Evolutionary conservation across 2,329 filamentous ascomycete species (phyloP).

Genomic region (Drechmeria coniospora): DNA sequence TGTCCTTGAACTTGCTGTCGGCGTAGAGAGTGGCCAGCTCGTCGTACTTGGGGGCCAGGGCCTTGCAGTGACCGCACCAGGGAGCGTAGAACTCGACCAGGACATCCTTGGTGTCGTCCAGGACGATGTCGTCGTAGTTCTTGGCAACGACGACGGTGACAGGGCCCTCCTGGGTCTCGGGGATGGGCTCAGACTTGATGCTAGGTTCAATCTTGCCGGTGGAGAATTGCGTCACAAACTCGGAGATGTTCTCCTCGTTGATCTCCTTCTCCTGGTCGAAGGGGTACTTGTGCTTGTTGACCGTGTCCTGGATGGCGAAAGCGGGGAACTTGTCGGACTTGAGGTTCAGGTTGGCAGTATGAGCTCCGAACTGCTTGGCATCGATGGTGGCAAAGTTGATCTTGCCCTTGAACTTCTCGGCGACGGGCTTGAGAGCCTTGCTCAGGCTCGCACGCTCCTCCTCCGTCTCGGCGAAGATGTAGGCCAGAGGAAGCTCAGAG

Average conservation of each 20-base stretch:
- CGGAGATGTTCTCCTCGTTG: conserved; percentile 51
- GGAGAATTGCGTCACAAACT: conserved; percentile 75
- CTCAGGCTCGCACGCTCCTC: conserved; percentile 77
- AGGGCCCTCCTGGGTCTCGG: conserved; percentile 80
- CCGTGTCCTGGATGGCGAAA: conserved; percentile 91
- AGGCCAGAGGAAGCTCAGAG: conserved; percentile 80
- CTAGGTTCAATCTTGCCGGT: conserved; percentile 83
- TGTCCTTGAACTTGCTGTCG: conserved; percentile 63
- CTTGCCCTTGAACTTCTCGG: conserved; percentile 80
- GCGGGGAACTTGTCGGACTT: conserved; percentile 89
- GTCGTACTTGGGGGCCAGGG: conserved; percentile 89
- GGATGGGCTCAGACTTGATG: conserved; percentile 96
- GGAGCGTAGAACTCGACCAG: conserved; percentile 97
- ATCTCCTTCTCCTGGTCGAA: conserved; percentile 75
- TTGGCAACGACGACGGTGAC: conserved; percentile 84
- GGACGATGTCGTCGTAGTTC: conserved; percentile 81
- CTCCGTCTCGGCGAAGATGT: conserved; percentile 86
- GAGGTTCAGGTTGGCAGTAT: conserved; percentile 93
- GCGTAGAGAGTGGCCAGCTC: conserved; percentile 69
- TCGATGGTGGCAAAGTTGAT: conserved; percentile 99
- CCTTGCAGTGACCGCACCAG: conserved; percentile 99
- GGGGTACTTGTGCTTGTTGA: conserved; percentile 95
- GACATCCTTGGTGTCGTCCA: conserved; percentile 92
- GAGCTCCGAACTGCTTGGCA: conserved; percentile 82
- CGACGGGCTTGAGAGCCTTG: conserved; percentile 67